A percentile compares a stretch with the other conserved stretches of the same genome.
Conservation (phyloP, 805 yeast genomes). For the Monosporozyma aquatica region DNA sequence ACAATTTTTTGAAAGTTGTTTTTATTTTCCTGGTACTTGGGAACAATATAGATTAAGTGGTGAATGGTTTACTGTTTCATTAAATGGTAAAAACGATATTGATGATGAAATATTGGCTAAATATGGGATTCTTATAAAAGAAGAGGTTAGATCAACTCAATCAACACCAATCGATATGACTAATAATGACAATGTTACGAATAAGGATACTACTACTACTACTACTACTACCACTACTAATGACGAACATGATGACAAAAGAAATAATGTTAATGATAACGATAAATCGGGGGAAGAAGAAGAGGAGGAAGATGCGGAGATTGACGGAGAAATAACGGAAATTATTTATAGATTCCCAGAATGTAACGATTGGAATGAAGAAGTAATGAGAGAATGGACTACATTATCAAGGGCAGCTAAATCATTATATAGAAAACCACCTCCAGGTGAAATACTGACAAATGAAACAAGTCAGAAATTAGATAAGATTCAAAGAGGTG, state of each 20-base stretch:
- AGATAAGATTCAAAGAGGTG: slow-evolving; percentile 72
- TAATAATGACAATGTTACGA: too few species aligned
- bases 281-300: slow-evolving; percentile 6
- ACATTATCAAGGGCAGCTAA: slow-evolving; percentile 48
- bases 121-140: slow-evolving; percentile 4
- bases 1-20: slow-evolving; percentile 64
- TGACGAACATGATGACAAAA: slow-evolving; percentile 2
- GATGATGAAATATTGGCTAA: slow-evolving; percentile 1
- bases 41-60: slow-evolving; percentile 73
- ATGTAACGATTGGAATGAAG: slow-evolving; percentile 57
- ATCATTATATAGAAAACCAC: slow-evolving; percentile 62
- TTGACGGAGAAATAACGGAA: slow-evolving; percentile 1
- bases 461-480: slow-evolving; percentile 45
- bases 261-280: slow-evolving; percentile 2
- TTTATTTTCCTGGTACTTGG: slow-evolving; percentile 52
- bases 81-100: slow-evolving; percentile 8
- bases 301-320: too few species aligned
- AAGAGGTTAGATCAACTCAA: neutral
- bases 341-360: slow-evolving; percentile 15
- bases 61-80: slow-evolving; percentile 40
- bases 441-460: slow-evolving; percentile 54
- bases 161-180: too few species aligned
- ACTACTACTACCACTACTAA: neutral
- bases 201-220: too few species aligned
- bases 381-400: slow-evolving; percentile 56